phyloP scores from a whole-genome alignment of 495 filamentous ascomycete genomes.

The Lindgomyces ingoldianus region DNA sequence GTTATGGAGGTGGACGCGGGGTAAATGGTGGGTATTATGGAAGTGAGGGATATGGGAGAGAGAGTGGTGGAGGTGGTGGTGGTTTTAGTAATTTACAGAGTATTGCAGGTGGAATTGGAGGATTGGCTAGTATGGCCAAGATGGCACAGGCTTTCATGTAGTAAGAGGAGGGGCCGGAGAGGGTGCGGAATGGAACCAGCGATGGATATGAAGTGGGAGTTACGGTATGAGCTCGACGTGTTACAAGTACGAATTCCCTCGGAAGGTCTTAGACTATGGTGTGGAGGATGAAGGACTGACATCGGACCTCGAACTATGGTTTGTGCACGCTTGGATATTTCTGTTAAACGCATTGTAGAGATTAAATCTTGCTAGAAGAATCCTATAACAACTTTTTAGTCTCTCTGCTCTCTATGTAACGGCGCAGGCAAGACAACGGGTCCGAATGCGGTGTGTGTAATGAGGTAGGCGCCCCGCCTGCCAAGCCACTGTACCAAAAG shows the following conservation, averaged over 20 bases:
- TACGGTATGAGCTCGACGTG: background rate
- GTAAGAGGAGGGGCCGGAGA: slow-evolving; percentile 5
- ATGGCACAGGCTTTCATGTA: slow-evolving; percentile 45
- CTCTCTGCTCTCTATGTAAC: no score
- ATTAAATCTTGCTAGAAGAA: no score
- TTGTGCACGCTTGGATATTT: no score
- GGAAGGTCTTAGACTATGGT: no score
- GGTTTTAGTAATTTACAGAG: slow-evolving; percentile 7
- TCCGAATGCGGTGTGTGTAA: no score
- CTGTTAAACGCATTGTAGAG: no score
- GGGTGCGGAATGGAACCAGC: slow-evolving; percentile 1
- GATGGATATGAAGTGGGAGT: background rate
- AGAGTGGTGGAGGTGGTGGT: slow-evolving; percentile 24
- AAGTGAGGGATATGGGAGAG: slow-evolving; percentile 39
- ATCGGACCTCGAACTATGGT: no score
- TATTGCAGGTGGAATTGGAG: slow-evolving; percentile 35
- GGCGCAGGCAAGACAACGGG: no score
- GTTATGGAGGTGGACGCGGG: background rate
- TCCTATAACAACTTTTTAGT: no score
- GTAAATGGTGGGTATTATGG: slow-evolving; percentile 39
- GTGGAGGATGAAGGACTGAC: no score
- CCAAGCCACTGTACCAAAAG: no score
- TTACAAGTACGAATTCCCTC: background rate
- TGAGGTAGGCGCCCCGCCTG: no score
- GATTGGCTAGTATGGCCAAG: slow-evolving; percentile 40